These are phyloP conservation scores for Amaranthus hypochondriacus DNA, from an alignment of 148 eudicot genomes.

Conservation along the genomic window DNA sequence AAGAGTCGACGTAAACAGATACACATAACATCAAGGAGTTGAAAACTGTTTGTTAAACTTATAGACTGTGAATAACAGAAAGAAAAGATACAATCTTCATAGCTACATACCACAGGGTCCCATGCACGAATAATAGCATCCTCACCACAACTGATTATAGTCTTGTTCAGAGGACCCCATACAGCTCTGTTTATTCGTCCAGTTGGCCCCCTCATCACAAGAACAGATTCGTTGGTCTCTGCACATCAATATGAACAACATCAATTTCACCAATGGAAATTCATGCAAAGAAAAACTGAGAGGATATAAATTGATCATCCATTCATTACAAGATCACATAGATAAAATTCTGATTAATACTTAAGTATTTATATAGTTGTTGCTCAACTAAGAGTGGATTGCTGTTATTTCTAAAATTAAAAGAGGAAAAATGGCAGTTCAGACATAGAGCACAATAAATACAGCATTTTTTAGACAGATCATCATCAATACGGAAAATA, in stretches of 20 bases:
- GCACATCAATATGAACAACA: conserved; percentile 19
- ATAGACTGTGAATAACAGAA: not conserved
- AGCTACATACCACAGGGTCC: conserved; percentile 73
- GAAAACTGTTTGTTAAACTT: not conserved
- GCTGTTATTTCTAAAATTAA: no score
- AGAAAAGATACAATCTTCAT: not conserved
- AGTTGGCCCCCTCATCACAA: conserved; percentile 65
- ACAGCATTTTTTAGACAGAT: no score
- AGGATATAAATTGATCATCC: not conserved
- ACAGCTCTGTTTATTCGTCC: conserved; percentile 96
- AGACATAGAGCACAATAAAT: no score
- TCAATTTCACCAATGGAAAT: not conserved
- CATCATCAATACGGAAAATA: not conserved
- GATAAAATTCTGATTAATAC: no score
- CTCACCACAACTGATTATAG: conserved; percentile 89
- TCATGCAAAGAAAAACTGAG: not conserved
- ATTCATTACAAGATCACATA: no score
- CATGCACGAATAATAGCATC: conserved; percentile 82
- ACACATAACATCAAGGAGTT: not conserved
- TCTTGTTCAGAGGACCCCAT: conserved; percentile 88
- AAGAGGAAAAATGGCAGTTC: no score
- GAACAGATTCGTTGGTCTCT: conserved; percentile 70
- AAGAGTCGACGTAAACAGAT: not conserved
- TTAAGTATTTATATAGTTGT: no score
- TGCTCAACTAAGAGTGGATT: no score